A percentile compares a stretch with the other conserved stretches of the same genome.
phyloP scores from a whole-genome alignment of 2,329 filamentous ascomycete genomes.

The Colletotrichum agaves region DNA sequence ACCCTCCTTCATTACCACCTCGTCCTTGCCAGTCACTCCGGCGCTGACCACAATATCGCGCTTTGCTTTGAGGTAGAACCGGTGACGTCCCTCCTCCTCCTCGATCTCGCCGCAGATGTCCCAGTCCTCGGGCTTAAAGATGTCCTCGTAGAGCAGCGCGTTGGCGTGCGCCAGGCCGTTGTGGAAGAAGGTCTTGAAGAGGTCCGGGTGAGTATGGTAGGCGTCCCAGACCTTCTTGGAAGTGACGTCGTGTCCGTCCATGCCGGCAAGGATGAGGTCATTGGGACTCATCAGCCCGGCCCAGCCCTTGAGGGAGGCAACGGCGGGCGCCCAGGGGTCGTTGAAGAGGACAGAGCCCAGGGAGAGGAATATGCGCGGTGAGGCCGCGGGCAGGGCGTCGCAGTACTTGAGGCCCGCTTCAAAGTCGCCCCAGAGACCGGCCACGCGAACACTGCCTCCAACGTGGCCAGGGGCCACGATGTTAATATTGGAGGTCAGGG shows the following conservation, averaged over 20 bases:
- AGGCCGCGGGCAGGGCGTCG: conserved; percentile 17
- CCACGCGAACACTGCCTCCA: conserved; percentile 46
- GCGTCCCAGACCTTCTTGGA: conserved; percentile 53
- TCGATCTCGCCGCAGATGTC: conserved; percentile 51
- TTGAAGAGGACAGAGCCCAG: conserved; percentile 56
- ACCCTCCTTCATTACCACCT: conserved; percentile 43
- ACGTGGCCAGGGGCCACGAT: conserved; percentile 46
- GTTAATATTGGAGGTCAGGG: conserved; percentile 48
- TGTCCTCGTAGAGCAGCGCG: conserved; percentile 46
- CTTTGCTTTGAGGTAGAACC: conserved; percentile 52
- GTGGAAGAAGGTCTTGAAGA: conserved; percentile 51
- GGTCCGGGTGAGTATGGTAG: conserved; percentile 51
- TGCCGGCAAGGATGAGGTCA: conserved; percentile 52
- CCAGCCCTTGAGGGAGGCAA: conserved; percentile 50
- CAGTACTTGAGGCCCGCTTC: conserved; percentile 48
- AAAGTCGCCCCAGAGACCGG: conserved; percentile 55
- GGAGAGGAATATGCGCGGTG: conserved; percentile 40
- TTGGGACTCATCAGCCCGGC: conserved; percentile 47
- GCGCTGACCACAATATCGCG: conserved; percentile 44
- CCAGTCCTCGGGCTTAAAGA: conserved; percentile 52
- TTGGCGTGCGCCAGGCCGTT: conserved; percentile 54
- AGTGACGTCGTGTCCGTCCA: conserved; percentile 53
- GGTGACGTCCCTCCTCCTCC: conserved; percentile 49
- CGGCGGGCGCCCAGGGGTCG: conserved; percentile 50
- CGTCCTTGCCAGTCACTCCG: conserved; percentile 34